Percentiles rank a stretch among this genome's conserved stretches.
Evolutionary conservation across 495 filamentous ascomycete genomes (phyloP).

Genomic region (Talaromyces borbonicus): DNA sequence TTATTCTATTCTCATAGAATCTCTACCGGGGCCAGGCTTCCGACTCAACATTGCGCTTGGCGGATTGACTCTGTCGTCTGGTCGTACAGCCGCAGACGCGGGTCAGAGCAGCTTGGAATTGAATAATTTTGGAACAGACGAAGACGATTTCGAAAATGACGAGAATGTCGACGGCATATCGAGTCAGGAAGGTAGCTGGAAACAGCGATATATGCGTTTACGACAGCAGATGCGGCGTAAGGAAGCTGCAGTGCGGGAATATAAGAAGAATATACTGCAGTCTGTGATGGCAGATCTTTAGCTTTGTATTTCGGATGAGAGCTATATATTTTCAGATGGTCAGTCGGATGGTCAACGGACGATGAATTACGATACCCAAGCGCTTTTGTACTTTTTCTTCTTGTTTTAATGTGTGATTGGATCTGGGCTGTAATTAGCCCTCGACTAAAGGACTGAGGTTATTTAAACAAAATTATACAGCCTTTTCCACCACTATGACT

Average conservation of each 20-base stretch:
- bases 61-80: slow-evolving; percentile 9
- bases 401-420: too few relatives aligned
- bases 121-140: slow-evolving; percentile 1
- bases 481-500: too few relatives aligned
- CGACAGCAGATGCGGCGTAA: slow-evolving; percentile 42
- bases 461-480: too few relatives aligned
- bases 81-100: slow-evolving; percentile 8
- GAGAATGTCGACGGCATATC: slow-evolving; percentile 22
- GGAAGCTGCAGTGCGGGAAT: slow-evolving; percentile 37
- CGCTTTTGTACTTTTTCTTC: too few relatives aligned
- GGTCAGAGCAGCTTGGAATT: neutral
- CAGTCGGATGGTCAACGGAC: too few relatives aligned
- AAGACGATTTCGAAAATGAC: slow-evolving; percentile 16
- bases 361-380: too few relatives aligned
- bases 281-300: slow-evolving; percentile 46
- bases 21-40: slow-evolving; percentile 19
- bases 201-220: slow-evolving; percentile 35
- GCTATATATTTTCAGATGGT: too few relatives aligned
- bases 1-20: slow-evolving; percentile 15
- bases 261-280: slow-evolving; percentile 46
- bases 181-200: slow-evolving; percentile 29
- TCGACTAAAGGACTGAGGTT: too few relatives aligned
- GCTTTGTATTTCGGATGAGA: too few relatives aligned
- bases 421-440: too few relatives aligned
- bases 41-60: slow-evolving; percentile 23